Evolutionary conservation across 371 early-diverging fungal species (phyloP).

Genomic region (Sporodiniella umbellata): DNA sequence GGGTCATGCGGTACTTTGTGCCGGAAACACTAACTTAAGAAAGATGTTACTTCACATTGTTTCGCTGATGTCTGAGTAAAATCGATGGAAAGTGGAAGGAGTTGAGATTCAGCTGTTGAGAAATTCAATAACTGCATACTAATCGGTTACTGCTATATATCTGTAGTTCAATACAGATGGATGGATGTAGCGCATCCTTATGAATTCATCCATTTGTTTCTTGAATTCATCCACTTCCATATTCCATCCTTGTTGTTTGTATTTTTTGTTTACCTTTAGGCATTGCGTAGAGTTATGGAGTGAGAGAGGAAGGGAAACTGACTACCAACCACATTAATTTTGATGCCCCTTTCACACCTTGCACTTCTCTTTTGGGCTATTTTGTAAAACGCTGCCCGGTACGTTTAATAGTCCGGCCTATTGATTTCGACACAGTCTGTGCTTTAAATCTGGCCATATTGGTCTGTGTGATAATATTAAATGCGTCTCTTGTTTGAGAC

Average conservation of each 20-base stretch:
- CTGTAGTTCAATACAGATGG: neutral
- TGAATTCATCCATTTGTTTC: neutral
- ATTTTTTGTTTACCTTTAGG: conserved; percentile 15
- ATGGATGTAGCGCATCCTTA: neutral
- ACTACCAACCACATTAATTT: neutral
- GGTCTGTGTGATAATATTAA: no score
- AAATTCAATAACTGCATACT: neutral
- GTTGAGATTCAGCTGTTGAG: neutral
- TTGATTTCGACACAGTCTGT: no score
- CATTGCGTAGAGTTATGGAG: conserved; percentile 19
- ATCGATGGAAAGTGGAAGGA: neutral
- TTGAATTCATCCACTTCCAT: neutral
- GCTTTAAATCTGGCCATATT: no score
- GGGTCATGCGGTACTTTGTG: conserved; percentile 98
- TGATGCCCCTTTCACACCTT: neutral
- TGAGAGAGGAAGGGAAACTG: conserved; percentile 16
- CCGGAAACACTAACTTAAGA: conserved; percentile 71
- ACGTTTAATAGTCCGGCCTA: no score
- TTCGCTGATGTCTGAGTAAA: no score
- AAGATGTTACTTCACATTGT: no score
- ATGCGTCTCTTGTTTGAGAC: no score
- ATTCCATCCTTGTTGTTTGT: neutral
- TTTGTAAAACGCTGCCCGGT: no score
- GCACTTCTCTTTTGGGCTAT: no score
- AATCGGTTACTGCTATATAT: neutral